Conservation (phyloP, 495 filamentous ascomycete genomes). For the Chaetomium tenue region DNA sequence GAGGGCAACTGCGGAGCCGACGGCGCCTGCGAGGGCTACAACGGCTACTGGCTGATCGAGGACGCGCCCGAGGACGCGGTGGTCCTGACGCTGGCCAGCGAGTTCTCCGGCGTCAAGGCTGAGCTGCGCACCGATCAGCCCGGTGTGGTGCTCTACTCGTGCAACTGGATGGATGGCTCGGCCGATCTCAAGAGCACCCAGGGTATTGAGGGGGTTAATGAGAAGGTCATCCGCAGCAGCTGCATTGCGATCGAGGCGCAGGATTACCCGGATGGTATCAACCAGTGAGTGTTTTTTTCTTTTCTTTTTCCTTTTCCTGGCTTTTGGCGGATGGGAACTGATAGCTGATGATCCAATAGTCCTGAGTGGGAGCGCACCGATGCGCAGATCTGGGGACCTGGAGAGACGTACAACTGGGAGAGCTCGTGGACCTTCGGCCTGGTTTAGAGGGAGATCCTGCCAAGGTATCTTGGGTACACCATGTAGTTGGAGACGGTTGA, state of each 20-base stretch:
- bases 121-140: slow-evolving; percentile 69
- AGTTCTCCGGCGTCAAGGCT: slow-evolving; percentile 63
- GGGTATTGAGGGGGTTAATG: slow-evolving; percentile 52
- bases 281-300: slow-evolving; percentile 51
- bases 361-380: slow-evolving; percentile 67
- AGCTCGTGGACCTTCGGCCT: slow-evolving; percentile 51
- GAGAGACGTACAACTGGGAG: slow-evolving; percentile 47
- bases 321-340: neutral
- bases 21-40: slow-evolving; percentile 71
- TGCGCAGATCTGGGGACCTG: slow-evolving; percentile 59
- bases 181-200: slow-evolving; percentile 59
- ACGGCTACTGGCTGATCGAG: slow-evolving; percentile 73
- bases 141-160: slow-evolving; percentile 69
- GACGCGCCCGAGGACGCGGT: slow-evolving; percentile 58
- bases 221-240: slow-evolving; percentile 54
- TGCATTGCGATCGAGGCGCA: slow-evolving; percentile 63
- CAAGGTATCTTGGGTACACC: too few species aligned
- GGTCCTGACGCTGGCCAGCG: slow-evolving; percentile 57
- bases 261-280: slow-evolving; percentile 75
- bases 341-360: slow-evolving; percentile 29
- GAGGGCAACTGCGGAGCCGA: slow-evolving; percentile 63
- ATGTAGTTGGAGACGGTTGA: too few species aligned
- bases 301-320: neutral
- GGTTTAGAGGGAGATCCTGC: slow-evolving; percentile 26
- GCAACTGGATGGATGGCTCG: slow-evolving; percentile 67